A percentile compares a stretch with the other conserved stretches of the same genome.
These are phyloP conservation scores for Pholiota molesta DNA, from an alignment of 768 basidiomycete genomes.

Conservation along the genomic window DNA sequence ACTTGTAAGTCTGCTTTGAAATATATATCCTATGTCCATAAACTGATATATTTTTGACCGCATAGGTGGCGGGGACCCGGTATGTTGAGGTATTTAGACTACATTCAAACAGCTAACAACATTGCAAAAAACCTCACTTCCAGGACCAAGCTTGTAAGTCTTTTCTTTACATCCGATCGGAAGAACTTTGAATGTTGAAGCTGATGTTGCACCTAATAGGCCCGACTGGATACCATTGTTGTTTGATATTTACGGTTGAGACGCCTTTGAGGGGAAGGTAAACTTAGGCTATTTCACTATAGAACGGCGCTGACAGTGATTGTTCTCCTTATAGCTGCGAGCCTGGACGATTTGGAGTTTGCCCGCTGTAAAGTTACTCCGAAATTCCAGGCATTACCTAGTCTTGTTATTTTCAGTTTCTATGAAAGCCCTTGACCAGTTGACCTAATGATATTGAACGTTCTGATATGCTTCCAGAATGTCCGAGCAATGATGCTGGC, in stretches of 20 bases:
- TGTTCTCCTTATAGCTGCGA: background rate
- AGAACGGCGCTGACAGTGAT: no score
- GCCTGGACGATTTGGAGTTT: background rate
- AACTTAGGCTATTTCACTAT: no score
- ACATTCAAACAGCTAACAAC: background rate
- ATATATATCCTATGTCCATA: background rate
- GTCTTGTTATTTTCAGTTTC: no score
- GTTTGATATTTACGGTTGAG: background rate
- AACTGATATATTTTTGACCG: background rate
- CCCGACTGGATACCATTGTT: background rate
- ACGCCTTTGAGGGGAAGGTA: background rate
- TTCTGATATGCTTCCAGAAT: no score
- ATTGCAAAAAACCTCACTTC: background rate
- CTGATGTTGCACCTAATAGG: background rate
- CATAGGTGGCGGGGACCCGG: background rate
- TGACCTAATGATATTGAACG: no score
- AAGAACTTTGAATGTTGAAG: background rate
- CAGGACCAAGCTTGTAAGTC: background rate
- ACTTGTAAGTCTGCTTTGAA: background rate
- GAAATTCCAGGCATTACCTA: background rate
- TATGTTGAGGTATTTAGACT: background rate
- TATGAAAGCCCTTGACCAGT: no score
- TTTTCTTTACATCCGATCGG: no score
- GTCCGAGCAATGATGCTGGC: no score
- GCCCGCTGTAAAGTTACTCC: background rate